Evolutionary conservation across 1,284 basidiomycete species (phyloP).

Genomic region (Pyrrhoderma lamaoense): DNA sequence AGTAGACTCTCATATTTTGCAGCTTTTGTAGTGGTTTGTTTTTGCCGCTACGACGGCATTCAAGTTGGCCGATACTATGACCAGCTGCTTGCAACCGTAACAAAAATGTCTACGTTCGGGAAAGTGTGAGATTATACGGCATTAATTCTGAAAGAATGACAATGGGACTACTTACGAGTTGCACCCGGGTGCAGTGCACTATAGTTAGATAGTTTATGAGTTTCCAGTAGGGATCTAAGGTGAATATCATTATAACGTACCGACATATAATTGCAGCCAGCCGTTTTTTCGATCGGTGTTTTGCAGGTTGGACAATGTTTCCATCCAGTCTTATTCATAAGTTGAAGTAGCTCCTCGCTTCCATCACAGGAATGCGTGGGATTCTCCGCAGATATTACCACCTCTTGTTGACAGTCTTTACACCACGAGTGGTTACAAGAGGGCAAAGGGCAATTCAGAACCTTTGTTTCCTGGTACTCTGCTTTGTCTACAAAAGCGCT

Average conservation of each 20-base stretch:
- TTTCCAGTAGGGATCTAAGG: neutral
- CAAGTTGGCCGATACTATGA: slow-evolving; percentile 1
- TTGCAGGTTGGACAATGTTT: slow-evolving; percentile 52
- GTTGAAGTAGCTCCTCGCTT: slow-evolving; percentile 40
- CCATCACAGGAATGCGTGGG: slow-evolving; percentile 50
- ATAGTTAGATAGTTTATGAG: neutral
- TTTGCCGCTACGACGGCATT: too few species aligned
- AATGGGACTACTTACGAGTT: slow-evolving; percentile 35
- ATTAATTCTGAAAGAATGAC: neutral
- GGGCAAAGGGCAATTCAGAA: slow-evolving; percentile 38
- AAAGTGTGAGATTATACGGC: neutral
- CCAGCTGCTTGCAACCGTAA: slow-evolving; percentile 40
- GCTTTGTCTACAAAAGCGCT: slow-evolving; percentile 42
- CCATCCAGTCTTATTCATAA: slow-evolving; percentile 48
- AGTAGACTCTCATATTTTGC: too few species aligned
- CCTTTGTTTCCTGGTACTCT: slow-evolving; percentile 36
- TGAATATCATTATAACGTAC: slow-evolving; percentile 29
- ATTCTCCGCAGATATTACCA: slow-evolving; percentile 29
- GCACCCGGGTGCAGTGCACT: slow-evolving; percentile 53
- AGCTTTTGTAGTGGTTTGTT: too few species aligned
- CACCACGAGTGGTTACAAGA: slow-evolving; percentile 46
- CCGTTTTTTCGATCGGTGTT: slow-evolving; percentile 48
- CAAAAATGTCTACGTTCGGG: slow-evolving; percentile 49
- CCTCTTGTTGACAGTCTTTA: slow-evolving; percentile 41
- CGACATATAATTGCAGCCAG: slow-evolving; percentile 61